Percentiles rank a stretch among this genome's conserved stretches.
Conservation (phyloP, 345 rosid species). For the Boechera stricta region DNA sequence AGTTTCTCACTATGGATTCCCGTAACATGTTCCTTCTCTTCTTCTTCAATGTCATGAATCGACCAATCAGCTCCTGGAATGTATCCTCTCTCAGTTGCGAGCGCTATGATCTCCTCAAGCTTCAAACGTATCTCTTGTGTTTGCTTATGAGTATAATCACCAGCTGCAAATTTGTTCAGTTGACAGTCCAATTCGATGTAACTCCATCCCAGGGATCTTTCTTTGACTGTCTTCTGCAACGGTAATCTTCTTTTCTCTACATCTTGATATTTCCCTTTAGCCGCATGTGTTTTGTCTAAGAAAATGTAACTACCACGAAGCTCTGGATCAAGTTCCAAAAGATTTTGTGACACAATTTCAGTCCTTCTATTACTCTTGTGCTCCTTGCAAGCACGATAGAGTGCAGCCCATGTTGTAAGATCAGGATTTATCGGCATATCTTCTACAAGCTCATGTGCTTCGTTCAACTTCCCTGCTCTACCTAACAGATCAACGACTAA, state of each 20-base stretch:
- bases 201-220: conserved; percentile 62
- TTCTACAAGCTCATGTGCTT: conserved; percentile 56
- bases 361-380: conserved; percentile 53
- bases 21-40: conserved; percentile 62
- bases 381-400: conserved; percentile 64
- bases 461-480: conserved; percentile 59
- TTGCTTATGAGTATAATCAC: conserved; percentile 50
- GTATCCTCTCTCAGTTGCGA: conserved; percentile 55
- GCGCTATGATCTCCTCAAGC: conserved; percentile 53
- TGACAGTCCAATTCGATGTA: conserved; percentile 56
- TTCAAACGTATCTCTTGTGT: conserved; percentile 51
- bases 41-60: conserved; percentile 69
- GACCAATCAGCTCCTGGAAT: conserved; percentile 64
- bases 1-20: conserved; percentile 72
- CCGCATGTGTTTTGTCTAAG: conserved; percentile 57
- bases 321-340: conserved; percentile 59
- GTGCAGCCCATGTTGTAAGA: conserved; percentile 64
- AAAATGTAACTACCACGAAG: conserved; percentile 60
- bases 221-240: conserved; percentile 45
- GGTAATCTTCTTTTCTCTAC: conserved; percentile 47
- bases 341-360: conserved; percentile 52
- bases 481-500: conserved; percentile 62
- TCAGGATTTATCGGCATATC: conserved; percentile 63
- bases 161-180: conserved; percentile 61
- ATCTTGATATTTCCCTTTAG: conserved; percentile 54